phyloP scores from a whole-genome alignment of 139 green algal genomes.

The Chlamydomonas sphaeroides region DNA sequence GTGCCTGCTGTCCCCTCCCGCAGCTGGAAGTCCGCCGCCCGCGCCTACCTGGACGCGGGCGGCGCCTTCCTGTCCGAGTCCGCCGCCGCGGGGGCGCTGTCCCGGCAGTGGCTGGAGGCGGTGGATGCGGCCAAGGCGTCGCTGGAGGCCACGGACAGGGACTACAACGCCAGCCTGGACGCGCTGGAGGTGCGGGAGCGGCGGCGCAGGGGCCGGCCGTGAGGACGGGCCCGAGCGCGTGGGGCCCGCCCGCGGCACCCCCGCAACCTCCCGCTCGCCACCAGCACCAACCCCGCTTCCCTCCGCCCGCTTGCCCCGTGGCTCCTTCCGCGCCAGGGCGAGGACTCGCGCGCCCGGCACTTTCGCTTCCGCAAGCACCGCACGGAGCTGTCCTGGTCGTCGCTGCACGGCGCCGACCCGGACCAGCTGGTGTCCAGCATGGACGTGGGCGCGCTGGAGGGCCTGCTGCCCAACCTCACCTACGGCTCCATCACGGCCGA shows the following conservation, averaged over 20 bases:
- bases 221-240: too few species aligned
- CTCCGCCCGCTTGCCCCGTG: too few species aligned
- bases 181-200: conserved; percentile 6
- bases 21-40: conserved; percentile 46
- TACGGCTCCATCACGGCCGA: conserved; percentile 50
- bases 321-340: conserved; percentile 22
- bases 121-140: conserved; percentile 26
- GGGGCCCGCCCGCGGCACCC: too few species aligned
- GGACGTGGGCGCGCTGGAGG: conserved; percentile 18
- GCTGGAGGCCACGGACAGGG: conserved; percentile 39
- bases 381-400: conserved; percentile 47
- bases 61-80: conserved; percentile 35
- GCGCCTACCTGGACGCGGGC: conserved; percentile 44
- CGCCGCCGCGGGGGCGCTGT: conserved; percentile 8
- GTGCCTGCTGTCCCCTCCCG: too few species aligned
- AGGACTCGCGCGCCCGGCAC: conserved; percentile 51
- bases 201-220: neutral
- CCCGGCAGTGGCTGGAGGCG: conserved; percentile 8
- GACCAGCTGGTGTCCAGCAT: conserved; percentile 28
- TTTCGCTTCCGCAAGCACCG: conserved; percentile 63
- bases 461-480: conserved; percentile 47
- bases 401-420: conserved; percentile 33
- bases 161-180: conserved; percentile 53
- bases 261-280: too few species aligned
- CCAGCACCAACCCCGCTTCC: neutral